Evolutionary conservation across 1,284 basidiomycete genomes (phyloP).

Genomic region (Apiotrichum sp.): DNA sequence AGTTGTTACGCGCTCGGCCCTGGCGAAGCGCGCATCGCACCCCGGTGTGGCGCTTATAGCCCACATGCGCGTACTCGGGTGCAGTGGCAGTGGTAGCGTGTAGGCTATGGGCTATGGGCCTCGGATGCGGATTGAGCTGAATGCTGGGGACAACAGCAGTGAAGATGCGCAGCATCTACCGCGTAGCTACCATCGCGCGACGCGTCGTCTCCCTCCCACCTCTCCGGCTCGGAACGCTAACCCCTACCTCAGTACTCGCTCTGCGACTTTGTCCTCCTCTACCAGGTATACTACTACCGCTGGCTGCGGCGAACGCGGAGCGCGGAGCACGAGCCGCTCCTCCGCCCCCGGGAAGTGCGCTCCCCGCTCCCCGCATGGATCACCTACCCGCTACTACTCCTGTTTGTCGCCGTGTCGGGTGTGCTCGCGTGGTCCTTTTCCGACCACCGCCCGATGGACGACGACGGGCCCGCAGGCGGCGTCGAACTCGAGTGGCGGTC

Average conservation of each 20-base stretch:
- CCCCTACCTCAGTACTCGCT: constrained; percentile 60
- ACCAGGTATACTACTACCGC: constrained; percentile 88
- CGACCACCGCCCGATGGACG: constrained; percentile 27
- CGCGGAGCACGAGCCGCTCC: constrained; percentile 50
- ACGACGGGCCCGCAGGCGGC: constrained; percentile 30
- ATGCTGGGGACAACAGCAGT: too few species aligned
- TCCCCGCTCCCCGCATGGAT: constrained; percentile 44
- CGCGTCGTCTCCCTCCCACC: too few species aligned
- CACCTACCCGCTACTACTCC: constrained; percentile 58
- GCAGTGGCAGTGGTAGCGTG: too few species aligned
- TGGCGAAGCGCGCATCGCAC: too few species aligned
- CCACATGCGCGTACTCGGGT: too few species aligned
- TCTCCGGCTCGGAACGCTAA: too few species aligned
- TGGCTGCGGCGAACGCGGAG: constrained; percentile 33
- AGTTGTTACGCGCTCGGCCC: too few species aligned
- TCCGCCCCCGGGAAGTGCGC: constrained; percentile 39
- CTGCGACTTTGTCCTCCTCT: constrained; percentile 74
- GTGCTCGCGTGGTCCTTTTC: constrained; percentile 59
- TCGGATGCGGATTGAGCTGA: too few species aligned
- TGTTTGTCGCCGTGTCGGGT: constrained; percentile 64
- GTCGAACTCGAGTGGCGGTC: constrained; percentile 64
- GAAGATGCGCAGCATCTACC: too few species aligned
- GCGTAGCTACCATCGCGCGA: too few species aligned
- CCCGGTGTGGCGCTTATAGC: too few species aligned
- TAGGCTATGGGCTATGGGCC: too few species aligned